phyloP scores from a whole-genome alignment of 1,284 basidiomycete species.

The Ganoderma lucidum region DNA sequence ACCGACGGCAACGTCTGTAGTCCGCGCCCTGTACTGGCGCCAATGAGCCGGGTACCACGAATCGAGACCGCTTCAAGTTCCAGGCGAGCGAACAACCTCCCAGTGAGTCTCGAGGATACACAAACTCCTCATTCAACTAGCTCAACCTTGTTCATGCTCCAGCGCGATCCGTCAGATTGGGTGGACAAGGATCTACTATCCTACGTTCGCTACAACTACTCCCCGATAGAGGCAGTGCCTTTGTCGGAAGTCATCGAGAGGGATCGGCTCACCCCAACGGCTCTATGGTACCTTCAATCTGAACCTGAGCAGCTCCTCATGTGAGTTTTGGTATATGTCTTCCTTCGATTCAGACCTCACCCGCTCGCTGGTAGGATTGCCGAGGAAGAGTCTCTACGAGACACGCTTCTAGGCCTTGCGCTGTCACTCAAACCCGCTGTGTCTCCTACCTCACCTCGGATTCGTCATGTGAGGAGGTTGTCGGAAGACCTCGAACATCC shows the following conservation, averaged over 20 bases:
- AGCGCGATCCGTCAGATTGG: constrained; percentile 27
- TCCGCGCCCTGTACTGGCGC: constrained; percentile 8
- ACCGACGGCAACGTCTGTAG: not conserved
- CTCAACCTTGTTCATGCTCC: not conserved
- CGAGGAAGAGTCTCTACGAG: constrained; percentile 13
- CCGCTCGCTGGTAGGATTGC: constrained; percentile 17
- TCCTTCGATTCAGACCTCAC: constrained; percentile 2
- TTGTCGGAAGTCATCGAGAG: constrained; percentile 15
- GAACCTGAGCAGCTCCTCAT: constrained; percentile 17
- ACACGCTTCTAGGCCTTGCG: constrained; percentile 23
- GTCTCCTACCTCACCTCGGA: constrained; percentile 25
- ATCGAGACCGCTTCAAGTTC: constrained; percentile 7
- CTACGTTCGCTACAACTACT: constrained; percentile 15
- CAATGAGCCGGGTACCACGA: constrained; percentile 16
- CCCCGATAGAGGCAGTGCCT: not conserved
- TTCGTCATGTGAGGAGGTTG: constrained; percentile 18
- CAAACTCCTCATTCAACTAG: not conserved
- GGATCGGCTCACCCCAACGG: constrained; percentile 20
- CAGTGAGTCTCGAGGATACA: constrained; percentile 14
- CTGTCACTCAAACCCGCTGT: constrained; percentile 22
- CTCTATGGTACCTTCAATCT: constrained; percentile 26
- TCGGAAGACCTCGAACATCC: constrained; percentile 17
- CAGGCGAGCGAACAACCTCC: constrained; percentile 10
- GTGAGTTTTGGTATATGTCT: constrained; percentile 13
- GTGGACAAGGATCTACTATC: constrained; percentile 19